Evolutionary conservation across 75 land plant genomes (phyloP).

Genomic region (Chamaecyparis obtusa): DNA sequence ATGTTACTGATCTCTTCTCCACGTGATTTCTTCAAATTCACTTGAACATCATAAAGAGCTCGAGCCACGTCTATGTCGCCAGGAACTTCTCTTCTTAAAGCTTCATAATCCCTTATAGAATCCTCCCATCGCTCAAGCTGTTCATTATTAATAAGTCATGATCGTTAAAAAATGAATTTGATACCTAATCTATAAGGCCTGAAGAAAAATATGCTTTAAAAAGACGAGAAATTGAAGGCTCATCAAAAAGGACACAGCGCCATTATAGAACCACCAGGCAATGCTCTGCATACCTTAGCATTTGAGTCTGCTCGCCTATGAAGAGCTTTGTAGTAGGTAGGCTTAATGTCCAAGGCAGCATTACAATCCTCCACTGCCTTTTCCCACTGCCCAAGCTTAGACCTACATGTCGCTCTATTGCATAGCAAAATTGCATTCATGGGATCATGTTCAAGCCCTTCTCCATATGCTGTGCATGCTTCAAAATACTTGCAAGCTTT

Average conservation of each 20-base stretch:
- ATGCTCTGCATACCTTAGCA: constrained; percentile 8
- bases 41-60: constrained; percentile 64
- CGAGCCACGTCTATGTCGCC: constrained; percentile 65
- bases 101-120: constrained; percentile 73
- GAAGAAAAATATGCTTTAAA: neutral
- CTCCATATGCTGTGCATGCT: constrained; percentile 65
- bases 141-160: neutral
- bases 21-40: constrained; percentile 53
- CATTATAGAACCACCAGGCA: neutral
- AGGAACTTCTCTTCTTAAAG: constrained; percentile 59
- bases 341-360: constrained; percentile 58
- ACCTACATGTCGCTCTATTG: constrained; percentile 90
- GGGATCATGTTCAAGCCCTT: constrained; percentile 80
- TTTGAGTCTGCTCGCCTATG: constrained; percentile 70
- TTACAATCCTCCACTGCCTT: constrained; percentile 95
- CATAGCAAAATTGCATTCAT: constrained; percentile 76
- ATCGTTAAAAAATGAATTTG: neutral
- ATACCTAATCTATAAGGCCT: neutral
- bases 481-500: constrained; percentile 58
- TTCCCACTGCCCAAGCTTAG: constrained; percentile 85
- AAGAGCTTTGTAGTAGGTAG: constrained; percentile 74
- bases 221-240: neutral
- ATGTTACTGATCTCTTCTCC: constrained; percentile 55
- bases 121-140: constrained; percentile 88
- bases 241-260: constrained; percentile 3